phyloP scores from a whole-genome alignment of 2,329 filamentous ascomycete species.

The Aspergillus eucalypticola region DNA sequence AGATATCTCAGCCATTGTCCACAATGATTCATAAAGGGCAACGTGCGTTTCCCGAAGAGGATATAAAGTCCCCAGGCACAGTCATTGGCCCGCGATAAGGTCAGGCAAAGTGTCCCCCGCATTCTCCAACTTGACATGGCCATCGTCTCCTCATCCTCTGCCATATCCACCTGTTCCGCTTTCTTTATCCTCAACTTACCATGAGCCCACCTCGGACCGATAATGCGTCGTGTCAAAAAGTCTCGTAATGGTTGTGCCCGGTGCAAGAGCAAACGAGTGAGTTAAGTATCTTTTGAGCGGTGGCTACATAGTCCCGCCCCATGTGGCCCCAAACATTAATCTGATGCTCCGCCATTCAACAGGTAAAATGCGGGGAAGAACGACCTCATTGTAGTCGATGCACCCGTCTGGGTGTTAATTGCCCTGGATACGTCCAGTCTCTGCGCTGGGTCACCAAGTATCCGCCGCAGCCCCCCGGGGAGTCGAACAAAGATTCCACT shows the following conservation, averaged over 20 bases:
- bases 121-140: background rate
- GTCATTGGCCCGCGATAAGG: slow-evolving; percentile 4
- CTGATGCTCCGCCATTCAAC: slow-evolving; percentile 4
- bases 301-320: slow-evolving; percentile 1
- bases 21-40: background rate
- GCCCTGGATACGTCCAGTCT: slow-evolving; percentile 41
- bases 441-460: slow-evolving; percentile 42
- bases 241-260: slow-evolving; percentile 45
- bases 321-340: background rate
- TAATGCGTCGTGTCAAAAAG: slow-evolving; percentile 45
- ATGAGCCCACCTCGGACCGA: slow-evolving; percentile 35
- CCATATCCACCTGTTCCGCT: background rate
- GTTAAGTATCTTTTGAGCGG: slow-evolving; percentile 11
- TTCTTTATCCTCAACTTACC: slow-evolving; percentile 39
- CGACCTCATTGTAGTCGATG: slow-evolving; percentile 42
- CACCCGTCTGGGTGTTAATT: slow-evolving; percentile 39
- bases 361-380: slow-evolving; percentile 46
- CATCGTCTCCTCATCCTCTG: background rate
- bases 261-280: slow-evolving; percentile 44
- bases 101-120: background rate
- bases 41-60: slow-evolving; percentile 13
- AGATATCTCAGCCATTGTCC: background rate
- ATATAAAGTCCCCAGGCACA: slow-evolving; percentile 5
- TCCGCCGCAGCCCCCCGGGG: slow-evolving; percentile 16
- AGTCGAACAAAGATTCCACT: slow-evolving; percentile 11